Conservation (phyloP, 2,329 filamentous ascomycete genomes). For the Thielaviopsis cerberus region DNA sequence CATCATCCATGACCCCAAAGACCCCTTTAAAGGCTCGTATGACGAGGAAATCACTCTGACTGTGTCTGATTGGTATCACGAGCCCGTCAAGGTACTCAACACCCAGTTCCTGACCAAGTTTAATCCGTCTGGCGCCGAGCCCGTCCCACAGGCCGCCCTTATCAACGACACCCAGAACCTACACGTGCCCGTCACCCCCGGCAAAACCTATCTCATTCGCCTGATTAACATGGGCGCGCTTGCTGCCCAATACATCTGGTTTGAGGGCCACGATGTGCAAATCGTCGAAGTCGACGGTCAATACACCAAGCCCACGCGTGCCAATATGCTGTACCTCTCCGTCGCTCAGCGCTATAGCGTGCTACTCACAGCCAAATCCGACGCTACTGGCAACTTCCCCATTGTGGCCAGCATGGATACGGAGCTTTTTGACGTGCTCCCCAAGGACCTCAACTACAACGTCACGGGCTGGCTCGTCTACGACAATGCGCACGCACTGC, state of each 20-base stretch:
- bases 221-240: conserved; percentile 59
- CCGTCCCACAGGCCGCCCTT: conserved; percentile 48
- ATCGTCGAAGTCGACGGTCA: conserved; percentile 59
- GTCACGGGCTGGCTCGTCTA: conserved; percentile 48
- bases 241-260: conserved; percentile 46
- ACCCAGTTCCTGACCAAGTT: conserved; percentile 31
- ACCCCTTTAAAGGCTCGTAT: conserved; percentile 37
- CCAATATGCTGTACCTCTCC: conserved; percentile 45
- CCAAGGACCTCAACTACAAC: conserved; percentile 48
- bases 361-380: conserved; percentile 43
- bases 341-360: conserved; percentile 50
- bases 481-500: conserved; percentile 26
- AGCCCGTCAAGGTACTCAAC: conserved; percentile 30
- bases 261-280: conserved; percentile 46
- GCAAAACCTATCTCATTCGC: conserved; percentile 55
- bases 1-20: conserved; percentile 42
- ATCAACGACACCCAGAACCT: conserved; percentile 52
- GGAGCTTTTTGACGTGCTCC: conserved; percentile 47
- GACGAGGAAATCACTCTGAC: conserved; percentile 47
- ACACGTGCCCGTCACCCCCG: conserved; percentile 39
- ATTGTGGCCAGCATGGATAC: conserved; percentile 51
- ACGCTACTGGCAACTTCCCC: conserved; percentile 40
- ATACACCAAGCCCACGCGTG: conserved; percentile 41
- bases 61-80: conserved; percentile 55
- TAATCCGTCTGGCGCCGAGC: conserved; percentile 41